phyloP scores from a whole-genome alignment of 306 rosid genomes.

The Quercus robur region DNA sequence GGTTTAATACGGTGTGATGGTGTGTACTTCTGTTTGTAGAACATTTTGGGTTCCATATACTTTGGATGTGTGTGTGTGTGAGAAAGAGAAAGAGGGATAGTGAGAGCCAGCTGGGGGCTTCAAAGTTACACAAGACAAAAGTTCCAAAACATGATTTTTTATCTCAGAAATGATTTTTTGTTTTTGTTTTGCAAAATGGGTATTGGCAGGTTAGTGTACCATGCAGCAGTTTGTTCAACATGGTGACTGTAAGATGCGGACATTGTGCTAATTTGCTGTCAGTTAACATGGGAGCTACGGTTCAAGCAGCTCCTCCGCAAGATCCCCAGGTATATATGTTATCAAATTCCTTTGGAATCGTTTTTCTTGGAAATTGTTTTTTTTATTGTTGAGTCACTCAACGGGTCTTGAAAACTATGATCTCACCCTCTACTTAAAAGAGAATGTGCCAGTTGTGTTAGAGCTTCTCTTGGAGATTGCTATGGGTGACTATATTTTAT shows the following conservation, averaged over 20 bases:
- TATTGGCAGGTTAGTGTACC: conserved; percentile 92
- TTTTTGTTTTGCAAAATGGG: conserved; percentile 16
- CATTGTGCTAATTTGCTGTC: conserved; percentile 90
- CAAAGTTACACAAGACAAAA: not conserved
- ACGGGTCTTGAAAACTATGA: no score
- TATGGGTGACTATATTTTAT: conserved; percentile 3
- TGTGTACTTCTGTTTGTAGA: not conserved
- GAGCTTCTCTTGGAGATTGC: conserved; percentile 5
- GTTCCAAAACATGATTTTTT: not conserved
- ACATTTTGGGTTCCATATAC: not conserved
- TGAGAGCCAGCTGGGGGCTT: not conserved
- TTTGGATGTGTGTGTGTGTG: not conserved
- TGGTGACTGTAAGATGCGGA: conserved; percentile 95
- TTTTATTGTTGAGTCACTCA: no score
- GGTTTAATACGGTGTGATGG: not conserved
- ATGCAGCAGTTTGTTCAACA: conserved; percentile 53
- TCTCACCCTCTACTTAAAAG: no score
- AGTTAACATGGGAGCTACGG: conserved; percentile 65
- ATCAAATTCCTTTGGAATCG: not conserved
- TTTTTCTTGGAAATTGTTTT: no score
- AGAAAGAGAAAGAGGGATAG: not conserved
- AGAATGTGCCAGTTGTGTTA: no score
- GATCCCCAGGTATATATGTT: conserved; percentile 42
- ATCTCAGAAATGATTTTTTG: not conserved
- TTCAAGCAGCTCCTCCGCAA: conserved; percentile 57